phyloP scores from a whole-genome alignment of 495 filamentous ascomycete species.

The Immersiella caudata region DNA sequence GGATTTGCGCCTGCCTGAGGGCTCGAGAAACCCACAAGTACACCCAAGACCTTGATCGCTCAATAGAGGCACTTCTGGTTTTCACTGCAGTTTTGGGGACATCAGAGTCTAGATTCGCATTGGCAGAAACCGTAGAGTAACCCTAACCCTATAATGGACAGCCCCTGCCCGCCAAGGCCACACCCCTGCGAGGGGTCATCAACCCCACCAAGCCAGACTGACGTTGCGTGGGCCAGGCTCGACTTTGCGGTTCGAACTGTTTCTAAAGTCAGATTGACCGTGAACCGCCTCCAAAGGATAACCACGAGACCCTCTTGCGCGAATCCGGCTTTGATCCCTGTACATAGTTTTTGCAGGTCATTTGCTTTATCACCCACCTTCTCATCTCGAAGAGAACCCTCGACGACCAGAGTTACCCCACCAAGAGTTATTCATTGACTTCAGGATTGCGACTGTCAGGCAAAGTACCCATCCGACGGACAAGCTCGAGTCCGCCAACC shows the following conservation, averaged over 20 bases:
- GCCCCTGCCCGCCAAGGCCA: slow-evolving; percentile 5
- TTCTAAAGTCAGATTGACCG: slow-evolving; percentile 24
- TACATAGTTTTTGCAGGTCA: not conserved
- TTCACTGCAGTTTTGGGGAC: not conserved
- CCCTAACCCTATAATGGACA: not conserved
- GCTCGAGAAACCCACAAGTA: too few relatives aligned
- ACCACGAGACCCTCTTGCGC: not conserved
- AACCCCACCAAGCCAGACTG: slow-evolving; percentile 31
- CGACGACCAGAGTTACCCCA: not conserved
- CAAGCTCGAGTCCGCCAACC: not conserved
- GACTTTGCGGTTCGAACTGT: slow-evolving; percentile 37
- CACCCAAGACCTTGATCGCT: too few relatives aligned
- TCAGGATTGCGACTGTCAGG: not conserved
- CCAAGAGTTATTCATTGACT: not conserved
- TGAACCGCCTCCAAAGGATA: not conserved
- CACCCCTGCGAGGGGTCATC: slow-evolving; percentile 17
- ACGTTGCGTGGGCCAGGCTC: slow-evolving; percentile 26
- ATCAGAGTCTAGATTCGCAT: not conserved
- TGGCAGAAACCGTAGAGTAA: not conserved
- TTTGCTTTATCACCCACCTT: not conserved
- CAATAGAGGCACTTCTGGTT: too few relatives aligned
- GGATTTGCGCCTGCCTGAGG: too few relatives aligned
- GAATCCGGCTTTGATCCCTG: not conserved
- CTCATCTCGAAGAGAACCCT: not conserved
- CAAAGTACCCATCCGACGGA: not conserved